Percentiles rank a stretch among this genome's conserved stretches.
Conservation (phyloP, 257 asterid genomes). For the Ilex aquifolium region DNA sequence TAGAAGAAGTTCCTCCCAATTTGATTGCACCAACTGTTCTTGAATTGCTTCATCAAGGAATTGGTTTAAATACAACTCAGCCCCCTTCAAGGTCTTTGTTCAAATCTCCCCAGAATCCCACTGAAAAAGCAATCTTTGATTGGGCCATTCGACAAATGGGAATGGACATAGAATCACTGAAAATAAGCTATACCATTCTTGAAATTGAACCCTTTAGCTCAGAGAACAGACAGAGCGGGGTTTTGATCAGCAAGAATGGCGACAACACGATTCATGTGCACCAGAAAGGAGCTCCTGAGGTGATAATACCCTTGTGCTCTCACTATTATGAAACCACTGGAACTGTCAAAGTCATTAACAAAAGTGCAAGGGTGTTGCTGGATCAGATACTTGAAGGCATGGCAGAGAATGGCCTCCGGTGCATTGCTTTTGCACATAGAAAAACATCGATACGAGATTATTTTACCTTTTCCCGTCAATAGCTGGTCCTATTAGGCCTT, state of each 20-base stretch:
- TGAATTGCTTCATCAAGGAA: too few species aligned
- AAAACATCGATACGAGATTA: constrained; percentile 11
- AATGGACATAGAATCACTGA: constrained; percentile 29
- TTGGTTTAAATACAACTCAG: too few species aligned
- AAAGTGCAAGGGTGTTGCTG: constrained; percentile 23
- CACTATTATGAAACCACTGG: constrained; percentile 30
- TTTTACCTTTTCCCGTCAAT: not conserved
- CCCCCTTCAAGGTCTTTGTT: too few species aligned
- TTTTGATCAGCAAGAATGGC: constrained; percentile 19
- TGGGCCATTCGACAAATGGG: constrained; percentile 43
- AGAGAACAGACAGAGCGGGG: constrained; percentile 35
- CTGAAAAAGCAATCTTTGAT: constrained; percentile 41
- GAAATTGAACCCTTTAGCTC: constrained; percentile 37
- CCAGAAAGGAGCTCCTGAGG: constrained; percentile 62
- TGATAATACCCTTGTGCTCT: constrained; percentile 46
- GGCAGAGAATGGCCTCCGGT: constrained; percentile 46
- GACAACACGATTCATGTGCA: constrained; percentile 26
- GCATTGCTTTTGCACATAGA: constrained; percentile 57
- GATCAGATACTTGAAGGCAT: constrained; percentile 35
- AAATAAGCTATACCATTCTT: constrained; percentile 23
- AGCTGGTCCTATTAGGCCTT: constrained; percentile 37
- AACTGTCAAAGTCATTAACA: constrained; percentile 17
- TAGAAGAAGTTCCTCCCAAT: too few species aligned
- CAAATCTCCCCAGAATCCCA: constrained; percentile 28
- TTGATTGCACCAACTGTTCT: too few species aligned